Percentiles rank a stretch among this genome's conserved stretches.
Evolutionary conservation across 192 early-diverging fungal species (phyloP).

Genomic region (Coemansia sp.): DNA sequence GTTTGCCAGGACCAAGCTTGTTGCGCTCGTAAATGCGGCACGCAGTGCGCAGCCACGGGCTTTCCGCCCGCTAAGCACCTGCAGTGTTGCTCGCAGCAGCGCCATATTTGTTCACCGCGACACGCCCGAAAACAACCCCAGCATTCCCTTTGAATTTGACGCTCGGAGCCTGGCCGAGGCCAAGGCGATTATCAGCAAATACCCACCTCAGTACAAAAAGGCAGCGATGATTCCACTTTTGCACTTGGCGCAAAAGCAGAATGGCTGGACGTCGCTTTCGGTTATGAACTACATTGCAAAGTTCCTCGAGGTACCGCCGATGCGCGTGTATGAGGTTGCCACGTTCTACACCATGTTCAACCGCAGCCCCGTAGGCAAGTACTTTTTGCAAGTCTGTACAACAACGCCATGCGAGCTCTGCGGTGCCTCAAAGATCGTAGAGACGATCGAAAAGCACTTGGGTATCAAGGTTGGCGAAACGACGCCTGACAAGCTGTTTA

Average conservation of each 20-base stretch:
- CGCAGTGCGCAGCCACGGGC: conserved; percentile 9
- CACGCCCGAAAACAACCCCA: conserved; percentile 82
- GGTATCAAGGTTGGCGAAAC: conserved; percentile 95
- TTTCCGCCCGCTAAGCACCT: conserved; percentile 34
- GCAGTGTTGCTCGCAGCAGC: conserved; percentile 33
- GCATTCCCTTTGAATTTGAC: conserved; percentile 85
- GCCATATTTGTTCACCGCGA: conserved; percentile 70
- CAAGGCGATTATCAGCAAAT: conserved; percentile 87
- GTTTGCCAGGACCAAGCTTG: conserved; percentile 36
- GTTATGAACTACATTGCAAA: conserved; percentile 98
- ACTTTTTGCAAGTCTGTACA: conserved; percentile 98
- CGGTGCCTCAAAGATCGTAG: conserved; percentile 87
- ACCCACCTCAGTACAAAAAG: conserved; percentile 99
- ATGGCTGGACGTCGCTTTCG: conserved; percentile 90
- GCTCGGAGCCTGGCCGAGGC: conserved; percentile 79
- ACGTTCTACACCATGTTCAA: conserved; percentile 99
- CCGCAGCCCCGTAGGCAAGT: conserved; percentile 97
- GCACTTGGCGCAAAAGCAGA: conserved; percentile 94
- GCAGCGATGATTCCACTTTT: conserved; percentile 94
- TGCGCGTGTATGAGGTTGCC: conserved; percentile 99
- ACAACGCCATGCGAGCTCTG: conserved; percentile 98
- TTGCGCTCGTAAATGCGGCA: not conserved
- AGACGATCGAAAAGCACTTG: conserved; percentile 85
- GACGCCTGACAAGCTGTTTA: conserved; percentile 91
- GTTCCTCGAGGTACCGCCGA: conserved; percentile 93